These are phyloP conservation scores for Fraxinus velutina DNA, from an alignment of 305 asterid genomes.

Conservation along the genomic window DNA sequence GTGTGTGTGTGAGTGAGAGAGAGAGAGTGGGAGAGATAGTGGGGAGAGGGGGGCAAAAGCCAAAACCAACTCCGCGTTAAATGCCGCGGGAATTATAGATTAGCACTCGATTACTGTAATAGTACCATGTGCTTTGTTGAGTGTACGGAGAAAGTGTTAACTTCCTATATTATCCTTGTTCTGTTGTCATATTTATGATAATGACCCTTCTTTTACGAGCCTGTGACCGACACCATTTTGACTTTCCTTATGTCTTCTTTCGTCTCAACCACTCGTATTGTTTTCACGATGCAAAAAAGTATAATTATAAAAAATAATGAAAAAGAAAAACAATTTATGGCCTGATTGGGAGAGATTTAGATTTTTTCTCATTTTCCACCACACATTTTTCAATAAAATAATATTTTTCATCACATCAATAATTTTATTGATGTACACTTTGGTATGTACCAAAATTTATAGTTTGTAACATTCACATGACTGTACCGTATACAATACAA, in stretches of 20 bases:
- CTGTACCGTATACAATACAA: too few species aligned
- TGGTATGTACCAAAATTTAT: too few species aligned
- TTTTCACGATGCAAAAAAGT: background rate
- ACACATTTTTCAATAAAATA: too few species aligned
- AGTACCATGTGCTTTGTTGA: constrained; percentile 22
- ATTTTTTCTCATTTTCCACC: too few species aligned
- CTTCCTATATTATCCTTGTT: background rate
- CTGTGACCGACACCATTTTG: constrained; percentile 22
- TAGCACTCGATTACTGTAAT: constrained; percentile 20
- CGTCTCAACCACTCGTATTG: background rate
- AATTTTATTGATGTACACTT: too few species aligned
- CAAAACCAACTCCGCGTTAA: constrained; percentile 42
- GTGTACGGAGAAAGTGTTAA: constrained; percentile 12
- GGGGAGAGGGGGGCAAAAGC: constrained; percentile 13
- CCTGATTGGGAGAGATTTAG: too few species aligned
- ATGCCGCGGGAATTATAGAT: constrained; percentile 29
- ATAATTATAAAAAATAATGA: background rate
- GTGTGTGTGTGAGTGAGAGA: background rate
- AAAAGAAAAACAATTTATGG: background rate
- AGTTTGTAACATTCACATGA: too few species aligned
- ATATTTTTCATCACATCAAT: too few species aligned
- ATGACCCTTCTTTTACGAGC: background rate
- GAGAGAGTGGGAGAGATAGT: background rate
- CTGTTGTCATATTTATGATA: background rate
- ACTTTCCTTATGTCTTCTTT: background rate